phyloP scores from a whole-genome alignment of 805 yeast species.

The Metschnikowia kofuensis region DNA sequence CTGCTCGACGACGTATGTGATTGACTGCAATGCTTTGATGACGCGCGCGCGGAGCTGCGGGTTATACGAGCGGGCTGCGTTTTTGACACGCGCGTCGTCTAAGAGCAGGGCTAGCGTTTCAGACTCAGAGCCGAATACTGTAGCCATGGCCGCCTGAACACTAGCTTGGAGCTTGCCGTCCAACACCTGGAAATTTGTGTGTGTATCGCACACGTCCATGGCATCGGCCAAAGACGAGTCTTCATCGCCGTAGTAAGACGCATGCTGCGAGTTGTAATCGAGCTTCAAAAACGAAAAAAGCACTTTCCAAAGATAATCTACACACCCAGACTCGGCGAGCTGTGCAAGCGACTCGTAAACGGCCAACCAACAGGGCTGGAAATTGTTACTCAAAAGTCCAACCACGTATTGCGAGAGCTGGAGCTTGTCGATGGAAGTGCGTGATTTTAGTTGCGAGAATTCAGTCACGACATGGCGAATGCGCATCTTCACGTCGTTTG shows the following conservation, averaged over 20 bases:
- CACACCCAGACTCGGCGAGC: constrained; percentile 30
- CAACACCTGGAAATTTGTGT: constrained; percentile 39
- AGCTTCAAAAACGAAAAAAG: constrained; percentile 33
- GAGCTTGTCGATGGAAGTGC: constrained; percentile 1
- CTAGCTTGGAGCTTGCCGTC: constrained; percentile 45
- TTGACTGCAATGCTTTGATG: constrained; percentile 51
- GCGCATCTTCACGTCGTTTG: constrained; percentile 72
- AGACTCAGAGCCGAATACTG: constrained; percentile 28
- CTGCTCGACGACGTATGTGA: constrained; percentile 70
- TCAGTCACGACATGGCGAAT: constrained; percentile 55
- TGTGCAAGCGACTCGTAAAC: constrained; percentile 58
- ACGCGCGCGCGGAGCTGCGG: constrained; percentile 50
- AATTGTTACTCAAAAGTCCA: constrained; percentile 71
- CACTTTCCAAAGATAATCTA: constrained; percentile 54
- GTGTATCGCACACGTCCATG: background rate
- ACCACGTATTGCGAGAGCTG: constrained; percentile 22
- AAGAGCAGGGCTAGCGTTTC: constrained; percentile 35
- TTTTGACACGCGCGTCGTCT: constrained; percentile 27
- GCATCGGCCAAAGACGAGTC: background rate
- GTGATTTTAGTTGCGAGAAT: constrained; percentile 21
- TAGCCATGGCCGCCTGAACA: constrained; percentile 25
- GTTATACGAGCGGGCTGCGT: constrained; percentile 28
- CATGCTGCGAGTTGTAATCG: constrained; percentile 21
- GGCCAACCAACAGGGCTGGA: constrained; percentile 85
- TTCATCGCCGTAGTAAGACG: constrained; percentile 11